phyloP scores from a whole-genome alignment of 169 alveolate species.

The Theileria equi region DNA sequence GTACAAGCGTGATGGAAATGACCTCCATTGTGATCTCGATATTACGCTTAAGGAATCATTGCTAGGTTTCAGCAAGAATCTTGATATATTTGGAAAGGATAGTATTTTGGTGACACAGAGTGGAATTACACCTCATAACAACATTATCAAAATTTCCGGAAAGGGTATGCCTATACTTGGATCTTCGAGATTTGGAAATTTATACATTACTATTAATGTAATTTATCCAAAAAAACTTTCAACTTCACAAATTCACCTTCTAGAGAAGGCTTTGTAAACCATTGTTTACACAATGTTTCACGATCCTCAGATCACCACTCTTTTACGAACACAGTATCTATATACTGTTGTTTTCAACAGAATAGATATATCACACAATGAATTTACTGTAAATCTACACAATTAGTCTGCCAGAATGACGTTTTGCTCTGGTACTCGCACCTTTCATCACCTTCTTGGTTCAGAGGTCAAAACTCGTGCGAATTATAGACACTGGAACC shows the following conservation, averaged over 20 bases:
- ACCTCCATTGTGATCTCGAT: constrained; percentile 70
- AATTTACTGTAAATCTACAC: too few species aligned
- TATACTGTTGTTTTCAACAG: too few species aligned
- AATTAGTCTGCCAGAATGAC: too few species aligned
- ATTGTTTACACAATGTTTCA: too few species aligned
- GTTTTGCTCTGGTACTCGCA: too few species aligned
- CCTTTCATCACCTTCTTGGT: too few species aligned
- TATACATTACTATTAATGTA: constrained; percentile 70
- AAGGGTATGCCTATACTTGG: constrained; percentile 79
- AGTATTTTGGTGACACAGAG: constrained; percentile 65
- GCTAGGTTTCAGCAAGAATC: constrained; percentile 72
- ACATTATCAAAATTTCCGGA: constrained; percentile 65
- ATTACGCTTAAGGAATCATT: constrained; percentile 77
- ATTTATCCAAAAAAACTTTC: constrained; percentile 71
- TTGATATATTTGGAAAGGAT: constrained; percentile 73
- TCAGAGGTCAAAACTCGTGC: too few species aligned
- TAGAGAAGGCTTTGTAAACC: constrained; percentile 65
- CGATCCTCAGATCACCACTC: too few species aligned
- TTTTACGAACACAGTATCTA: too few species aligned
- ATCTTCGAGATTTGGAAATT: constrained; percentile 70
- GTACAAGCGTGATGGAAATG: constrained; percentile 76
- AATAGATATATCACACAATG: too few species aligned
- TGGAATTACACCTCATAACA: constrained; percentile 76
- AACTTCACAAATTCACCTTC: constrained; percentile 63
- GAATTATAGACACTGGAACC: too few species aligned